phyloP scores from a whole-genome alignment of 805 yeast species.

The Kodamaea fukazawae region DNA sequence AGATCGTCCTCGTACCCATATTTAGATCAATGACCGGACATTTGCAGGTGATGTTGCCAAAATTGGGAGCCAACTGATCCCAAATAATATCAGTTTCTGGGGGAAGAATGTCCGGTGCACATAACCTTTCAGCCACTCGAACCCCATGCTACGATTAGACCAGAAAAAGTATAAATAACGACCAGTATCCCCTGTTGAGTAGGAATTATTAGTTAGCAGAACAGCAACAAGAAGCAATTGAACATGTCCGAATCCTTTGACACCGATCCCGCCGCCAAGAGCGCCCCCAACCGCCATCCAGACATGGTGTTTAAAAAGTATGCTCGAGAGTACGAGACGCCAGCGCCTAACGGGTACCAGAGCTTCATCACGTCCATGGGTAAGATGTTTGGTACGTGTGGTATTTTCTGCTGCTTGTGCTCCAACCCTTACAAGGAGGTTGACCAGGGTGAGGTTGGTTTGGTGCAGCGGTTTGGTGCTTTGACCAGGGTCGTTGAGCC shows the following conservation, averaged over 20 bases:
- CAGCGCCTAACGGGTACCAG: conserved; percentile 42
- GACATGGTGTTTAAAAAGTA: conserved; percentile 43
- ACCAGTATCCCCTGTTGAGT: no score
- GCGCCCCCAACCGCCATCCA: conserved; percentile 31
- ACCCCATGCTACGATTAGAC: no score
- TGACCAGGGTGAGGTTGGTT: conserved; percentile 66
- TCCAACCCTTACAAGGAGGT: conserved; percentile 60
- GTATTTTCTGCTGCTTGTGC: conserved; percentile 56
- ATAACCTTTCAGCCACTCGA: no score
- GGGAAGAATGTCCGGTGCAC: no score
- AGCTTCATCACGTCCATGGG: conserved; percentile 42
- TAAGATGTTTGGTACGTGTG: conserved; percentile 47
- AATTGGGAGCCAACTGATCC: no score
- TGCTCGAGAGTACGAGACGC: conserved; percentile 40
- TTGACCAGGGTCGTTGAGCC: conserved; percentile 65
- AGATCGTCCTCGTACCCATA: no score
- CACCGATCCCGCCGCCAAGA: conserved; percentile 4
- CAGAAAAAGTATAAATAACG: no score
- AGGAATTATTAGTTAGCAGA: no score
- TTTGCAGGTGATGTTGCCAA: no score
- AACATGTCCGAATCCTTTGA: conserved; percentile 4
- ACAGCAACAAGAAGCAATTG: no score
- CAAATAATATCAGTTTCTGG: no score
- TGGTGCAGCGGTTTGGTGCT: conserved; percentile 65
- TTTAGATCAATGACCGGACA: no score